Evolutionary conservation across 768 basidiomycete species (phyloP), one percentile per base, ranked within the genome.

Genomic region (Boletus tomentosulus): DNA sequence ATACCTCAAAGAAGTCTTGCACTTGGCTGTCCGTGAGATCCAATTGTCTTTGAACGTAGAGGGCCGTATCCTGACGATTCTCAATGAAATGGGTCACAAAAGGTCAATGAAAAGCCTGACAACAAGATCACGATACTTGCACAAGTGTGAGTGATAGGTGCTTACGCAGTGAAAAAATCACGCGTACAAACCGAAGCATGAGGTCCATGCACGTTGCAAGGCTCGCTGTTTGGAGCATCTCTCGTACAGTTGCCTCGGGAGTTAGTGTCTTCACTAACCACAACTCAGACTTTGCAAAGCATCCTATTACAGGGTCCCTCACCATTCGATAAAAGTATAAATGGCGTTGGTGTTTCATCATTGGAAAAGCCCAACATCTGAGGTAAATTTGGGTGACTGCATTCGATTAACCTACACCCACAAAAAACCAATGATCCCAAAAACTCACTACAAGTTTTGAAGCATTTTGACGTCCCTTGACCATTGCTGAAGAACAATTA

Each of bases 271-370:
- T 73, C 22, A 78, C 78, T 80, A 39, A 28, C 15, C 16, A n/a
- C 12, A 5, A 30, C 16, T 62, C 35, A 57, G 44, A 5, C 3
- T 8, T 8, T 4, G 24, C 22, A 8, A 0, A 15, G 9, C 10
- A 27, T 25, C 12, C 24, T 48, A 15, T 19, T 19, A 9, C 19
- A 4, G 8, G 39, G 24, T 27, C 4, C 1, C 43, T 53, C 48
- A 78, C 80, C 77, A 48, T 77, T 76, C 1, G 79, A 77, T 22
- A 82, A 61, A n/a, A 81, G 55, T 48, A 82, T 77, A 56, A 81
- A 81, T 0, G 78, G 79, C 0, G 76, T 78, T 2, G 73, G 73
- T 0, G 74, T 65, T 34, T 74, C 68, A 15, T 74, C 74, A 13
- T 73, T 65, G 0, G 79, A 81, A 57, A 77, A 77, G 1, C 80